Base-by-base conservation (phyloP, 345 rosid genomes). In the Cardamine resedifolia region DNA sequence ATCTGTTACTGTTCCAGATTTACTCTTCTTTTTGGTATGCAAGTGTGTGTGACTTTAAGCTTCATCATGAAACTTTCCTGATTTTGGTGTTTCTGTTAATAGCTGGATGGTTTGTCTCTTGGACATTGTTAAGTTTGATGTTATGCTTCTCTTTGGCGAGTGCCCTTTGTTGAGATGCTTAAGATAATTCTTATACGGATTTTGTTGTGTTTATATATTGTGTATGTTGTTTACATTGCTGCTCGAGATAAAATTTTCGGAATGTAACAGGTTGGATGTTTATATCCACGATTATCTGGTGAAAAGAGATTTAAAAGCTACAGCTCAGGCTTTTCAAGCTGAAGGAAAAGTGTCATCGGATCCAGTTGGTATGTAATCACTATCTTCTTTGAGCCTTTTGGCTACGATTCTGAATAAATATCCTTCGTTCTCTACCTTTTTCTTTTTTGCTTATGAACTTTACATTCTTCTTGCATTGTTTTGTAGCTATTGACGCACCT, bases 281-380 rank as follows among this genome's bases (percentile, higher is more conserved):
- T 95, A 95, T 74, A 95, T 95, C 82, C 86, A 95, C 67, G 99
- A 95, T 84, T 95, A 95, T 79, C 79, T 95, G 47, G 96, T 95
- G 31, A 95, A 95, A 83, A 83, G 97, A 68, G 99, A 91, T 73
- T 77, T 95, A 69, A 95, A 95, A 86, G 92, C 92, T 65, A 86
- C 97, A 65, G 99, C 99, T 64, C 96, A 90, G 84, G 96, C 99
- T 72, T 95, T 95, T 80, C 97, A 89, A 80, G 87, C 93, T 31
- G 99, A 91, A 85, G 97, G 97, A 48, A 91, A 95, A 83, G 96
- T 95, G 20, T 91, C 99, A 12, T 88, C 96, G 33, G 99, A 95
- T 79, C 99, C 99, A 61, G 99, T 95, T 9, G 99, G 99, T 86
- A 78, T 76, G 93, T 61, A 44, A 51, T 59, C 78, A 64, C 74